Base-by-base conservation (phyloP, 352 stramenopile genomes). In the Phytophthora citrophthora region DNA sequence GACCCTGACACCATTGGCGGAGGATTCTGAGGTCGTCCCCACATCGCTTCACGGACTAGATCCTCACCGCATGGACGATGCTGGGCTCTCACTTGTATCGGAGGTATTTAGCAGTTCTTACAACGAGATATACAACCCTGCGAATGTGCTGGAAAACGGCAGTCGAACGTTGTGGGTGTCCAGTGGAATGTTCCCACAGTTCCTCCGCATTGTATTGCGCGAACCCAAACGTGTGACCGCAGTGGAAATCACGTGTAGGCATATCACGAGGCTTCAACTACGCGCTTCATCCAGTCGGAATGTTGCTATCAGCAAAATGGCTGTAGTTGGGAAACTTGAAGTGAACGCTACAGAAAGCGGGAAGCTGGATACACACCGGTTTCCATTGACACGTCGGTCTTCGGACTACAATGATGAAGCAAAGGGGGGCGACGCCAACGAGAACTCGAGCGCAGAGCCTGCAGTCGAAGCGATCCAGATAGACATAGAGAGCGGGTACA, bases 21-120 rank as follows among this genome's bases (percentile, higher is more conserved):
- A 94, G 62, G 85, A 94, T 52, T 63, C 76, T 1, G 85, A 94
- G 45, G 77, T 91, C 36, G 65, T 77, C 40, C 32, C 71, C 12
- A 76, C 80, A 18, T 79, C 78, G 18, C 79, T 82, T 69, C 67
- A 77, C 31, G 66, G 71, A 45, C 56, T 79, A 12, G 64, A 89
- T 20, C 62, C 61, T 45, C 72, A 83, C 55, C 68, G 75, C 4
- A 44, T 74, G 38, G 70, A 81, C 20, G 75, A 81, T 44, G 51
- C 45, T 5, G 65, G 61, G 0, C 53, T 70, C 18, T 68, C 68
- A 4, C 58, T 90, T 18, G 73, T 93, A 11, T 68, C 79, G 16
- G 86, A 94, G 13, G 71, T 93, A 12, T 74, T 85, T 34, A 89
- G 80, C 53, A 85, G 78, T 32, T 91, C 80, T n/a, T 86, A 79